These are phyloP conservation scores for Solanum pimpinellifolium DNA, from an alignment of 257 asterid species.

Conservation along the genomic window DNA sequence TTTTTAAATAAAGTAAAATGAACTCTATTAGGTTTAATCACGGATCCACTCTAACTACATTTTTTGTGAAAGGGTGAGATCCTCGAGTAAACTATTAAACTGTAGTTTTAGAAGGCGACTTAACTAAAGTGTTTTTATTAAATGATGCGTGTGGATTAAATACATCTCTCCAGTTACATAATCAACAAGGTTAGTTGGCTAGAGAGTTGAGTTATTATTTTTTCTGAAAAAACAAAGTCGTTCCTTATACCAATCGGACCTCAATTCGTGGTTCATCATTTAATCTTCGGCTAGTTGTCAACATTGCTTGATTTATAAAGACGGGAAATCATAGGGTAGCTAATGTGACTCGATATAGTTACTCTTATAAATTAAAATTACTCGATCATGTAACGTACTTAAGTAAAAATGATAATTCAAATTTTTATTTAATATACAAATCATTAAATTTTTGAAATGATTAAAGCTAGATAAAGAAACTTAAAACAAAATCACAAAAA, in stretches of 20 bases:
- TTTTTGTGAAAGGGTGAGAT: not conserved
- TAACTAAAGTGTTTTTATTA: not conserved
- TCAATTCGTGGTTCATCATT: not conserved
- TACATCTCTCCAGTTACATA: not conserved
- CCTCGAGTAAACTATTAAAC: not conserved
- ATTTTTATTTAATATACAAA: not conserved
- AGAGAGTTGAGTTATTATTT: not conserved
- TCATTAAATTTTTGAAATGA: not conserved
- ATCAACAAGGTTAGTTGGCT: not conserved
- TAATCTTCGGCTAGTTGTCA: accelerated
- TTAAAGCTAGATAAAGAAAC: not conserved
- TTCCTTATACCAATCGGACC: not conserved
- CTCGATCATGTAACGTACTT: not conserved
- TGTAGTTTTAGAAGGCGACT: not conserved
- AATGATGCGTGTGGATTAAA: not conserved
- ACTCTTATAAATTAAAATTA: not conserved
- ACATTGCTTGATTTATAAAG: not conserved
- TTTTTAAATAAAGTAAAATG: not conserved
- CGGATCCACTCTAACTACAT: accelerated
- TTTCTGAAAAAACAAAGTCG: not conserved
- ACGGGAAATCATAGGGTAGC: accelerated
- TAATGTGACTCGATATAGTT: not conserved
- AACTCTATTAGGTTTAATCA: not conserved
- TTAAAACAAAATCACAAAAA: not conserved
- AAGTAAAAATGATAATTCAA: not conserved